Conservation (phyloP, 1,284 basidiomycete species). For the Ceratobasidium theobromae region DNA sequence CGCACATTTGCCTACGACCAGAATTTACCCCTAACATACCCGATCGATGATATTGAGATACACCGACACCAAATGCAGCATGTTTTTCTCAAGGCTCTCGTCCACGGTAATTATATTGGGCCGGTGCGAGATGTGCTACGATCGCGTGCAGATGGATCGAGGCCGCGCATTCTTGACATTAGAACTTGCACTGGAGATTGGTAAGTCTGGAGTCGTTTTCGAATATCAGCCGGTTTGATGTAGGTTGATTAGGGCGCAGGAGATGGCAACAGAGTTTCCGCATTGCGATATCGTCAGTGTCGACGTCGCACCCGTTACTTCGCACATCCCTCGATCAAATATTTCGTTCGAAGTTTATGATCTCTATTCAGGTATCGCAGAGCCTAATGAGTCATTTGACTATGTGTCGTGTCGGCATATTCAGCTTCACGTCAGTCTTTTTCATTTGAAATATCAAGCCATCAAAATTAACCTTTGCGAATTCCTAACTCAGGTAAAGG, state of each 20-base stretch:
- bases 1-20: neutral
- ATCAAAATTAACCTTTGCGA: neutral
- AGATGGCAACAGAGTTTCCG: conserved; percentile 29
- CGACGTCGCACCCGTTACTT: conserved; percentile 11
- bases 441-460: too few species aligned
- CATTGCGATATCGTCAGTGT: conserved; percentile 24
- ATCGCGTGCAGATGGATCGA: neutral
- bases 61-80: neutral
- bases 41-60: neutral
- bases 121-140: neutral
- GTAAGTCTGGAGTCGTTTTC: too few species aligned
- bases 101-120: conserved; percentile 6
- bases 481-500: neutral
- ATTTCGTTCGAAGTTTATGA: conserved; percentile 25
- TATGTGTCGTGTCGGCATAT: conserved; percentile 28
- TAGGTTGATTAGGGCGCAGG: conserved; percentile 17
- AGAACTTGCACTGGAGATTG: neutral
- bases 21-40: neutral
- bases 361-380: conserved; percentile 22
- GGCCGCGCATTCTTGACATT: neutral
- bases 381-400: conserved; percentile 22
- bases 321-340: conserved; percentile 12
- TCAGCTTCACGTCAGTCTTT: conserved; percentile 10
- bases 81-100: neutral
- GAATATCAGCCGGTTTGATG: too few species aligned